phyloP scores from a whole-genome alignment of 805 yeast genomes.

The Saccharomycopsis oosterbeekiorum region DNA sequence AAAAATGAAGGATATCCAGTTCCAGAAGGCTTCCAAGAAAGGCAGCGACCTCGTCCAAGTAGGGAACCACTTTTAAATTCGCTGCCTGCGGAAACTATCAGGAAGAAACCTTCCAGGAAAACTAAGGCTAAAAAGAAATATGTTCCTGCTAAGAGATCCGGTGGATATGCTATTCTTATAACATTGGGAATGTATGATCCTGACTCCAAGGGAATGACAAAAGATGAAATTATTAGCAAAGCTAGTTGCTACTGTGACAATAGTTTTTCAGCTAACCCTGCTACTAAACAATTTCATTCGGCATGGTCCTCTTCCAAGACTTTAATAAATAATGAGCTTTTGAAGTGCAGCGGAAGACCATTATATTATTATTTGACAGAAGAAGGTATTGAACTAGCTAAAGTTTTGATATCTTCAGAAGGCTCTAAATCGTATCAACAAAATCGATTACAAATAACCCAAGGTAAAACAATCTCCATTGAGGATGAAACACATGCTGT shows the following conservation, averaged over 20 bases:
- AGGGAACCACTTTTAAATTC: constrained; percentile 14
- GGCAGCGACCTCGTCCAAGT: constrained; percentile 1
- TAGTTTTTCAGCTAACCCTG: constrained; percentile 50
- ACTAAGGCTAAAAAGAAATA: constrained; percentile 31
- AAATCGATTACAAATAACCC: not conserved
- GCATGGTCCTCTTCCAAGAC: constrained; percentile 71
- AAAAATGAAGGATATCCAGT: constrained; percentile 35
- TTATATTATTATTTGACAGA: constrained; percentile 55
- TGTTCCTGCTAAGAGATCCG: constrained; percentile 67
- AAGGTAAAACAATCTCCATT: not conserved
- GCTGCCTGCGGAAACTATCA: constrained; percentile 3
- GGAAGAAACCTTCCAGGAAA: constrained; percentile 20
- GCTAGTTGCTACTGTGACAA: constrained; percentile 50
- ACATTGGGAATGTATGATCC: constrained; percentile 44
- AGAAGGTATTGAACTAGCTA: constrained; percentile 57
- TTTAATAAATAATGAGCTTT: constrained; percentile 49
- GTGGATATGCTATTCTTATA: constrained; percentile 74
- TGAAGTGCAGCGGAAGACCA: constrained; percentile 49
- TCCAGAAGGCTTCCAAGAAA: constrained; percentile 31
- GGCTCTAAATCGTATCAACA: constrained; percentile 8
- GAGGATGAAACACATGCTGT: not conserved
- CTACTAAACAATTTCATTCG: constrained; percentile 53
- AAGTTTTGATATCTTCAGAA: constrained; percentile 41
- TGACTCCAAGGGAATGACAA: constrained; percentile 47
- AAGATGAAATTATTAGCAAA: constrained; percentile 42